Evolutionary conservation across 805 yeast genomes (phyloP), one percentile per base, ranked within the genome.

Genomic region (Isabelozyma pseudorhagii): DNA sequence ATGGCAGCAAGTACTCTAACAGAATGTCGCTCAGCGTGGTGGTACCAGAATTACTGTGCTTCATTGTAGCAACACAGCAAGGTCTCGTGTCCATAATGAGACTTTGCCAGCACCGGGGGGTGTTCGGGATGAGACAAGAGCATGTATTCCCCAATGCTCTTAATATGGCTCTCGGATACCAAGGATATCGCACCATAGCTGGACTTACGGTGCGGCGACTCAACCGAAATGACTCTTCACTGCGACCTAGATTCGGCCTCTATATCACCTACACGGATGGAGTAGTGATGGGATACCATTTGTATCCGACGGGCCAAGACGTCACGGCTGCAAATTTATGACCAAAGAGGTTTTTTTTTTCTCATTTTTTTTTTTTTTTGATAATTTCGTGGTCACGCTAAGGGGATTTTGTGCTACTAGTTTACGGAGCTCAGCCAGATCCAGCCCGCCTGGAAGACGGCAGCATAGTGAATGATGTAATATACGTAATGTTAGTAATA

Each of bases 81-180:
- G 79, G 79, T 0, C 48, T 68, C 8, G 65, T 72, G 11, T 52
- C 70, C 18, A 57, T 74, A 5, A 59, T 74, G 63, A 55, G 78
- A 11, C 49, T 74, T 21, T 71, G 77, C 46, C 61, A 63, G 44
- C 57, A 63, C 52, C 54, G 70, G 15, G 77, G 76, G 1, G 56
- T 74, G 0, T 64, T 54, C 44, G 78, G 74, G 4, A 70, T 74
- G 75, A 56, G 78, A 34, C 78, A 74, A 50, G 79, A 74, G 48
- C 69, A 71, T 51, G 46, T 72, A 2, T 71, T 74, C 42, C 77
- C 79, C 9, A 65, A 71, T 51, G 68, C 69, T 3, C 46, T 58
- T 8, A 55, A 59, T 11, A 44, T 69, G 28, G 65, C 62, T 3
- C 46, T 61, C n/a, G 67, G 67, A 2, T 55, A 56, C 27, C 54